Evolutionary conservation across 148 eudicot genomes (phyloP).

Genomic region (Gaultheria prostrata): DNA sequence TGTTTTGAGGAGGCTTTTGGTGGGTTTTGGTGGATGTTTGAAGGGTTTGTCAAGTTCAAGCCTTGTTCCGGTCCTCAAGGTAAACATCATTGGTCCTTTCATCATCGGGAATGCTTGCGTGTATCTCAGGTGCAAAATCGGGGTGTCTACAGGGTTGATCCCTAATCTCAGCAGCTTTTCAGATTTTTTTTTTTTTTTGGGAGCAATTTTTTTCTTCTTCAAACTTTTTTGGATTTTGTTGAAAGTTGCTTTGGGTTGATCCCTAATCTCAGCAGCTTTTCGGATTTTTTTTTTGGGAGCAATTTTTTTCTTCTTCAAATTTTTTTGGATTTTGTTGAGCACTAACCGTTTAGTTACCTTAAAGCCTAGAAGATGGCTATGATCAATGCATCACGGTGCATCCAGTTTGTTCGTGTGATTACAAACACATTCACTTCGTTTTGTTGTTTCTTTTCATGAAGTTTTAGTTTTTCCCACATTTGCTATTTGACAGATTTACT

Average conservation of each 20-base stretch:
- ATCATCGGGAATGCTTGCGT: too few relatives aligned
- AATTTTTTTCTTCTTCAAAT: too few relatives aligned
- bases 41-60: too few relatives aligned
- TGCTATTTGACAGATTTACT: neutral
- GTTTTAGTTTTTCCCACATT: neutral
- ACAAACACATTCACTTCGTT: neutral
- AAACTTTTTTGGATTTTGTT: neutral
- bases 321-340: neutral
- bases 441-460: neutral
- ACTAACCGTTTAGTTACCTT: neutral
- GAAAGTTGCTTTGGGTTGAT: neutral
- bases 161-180: neutral
- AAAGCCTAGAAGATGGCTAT: neutral
- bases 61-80: too few relatives aligned
- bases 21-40: too few relatives aligned
- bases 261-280: neutral
- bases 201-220: too few relatives aligned
- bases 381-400: neutral
- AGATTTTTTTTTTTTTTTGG: too few relatives aligned
- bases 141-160: too few relatives aligned
- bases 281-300: too few relatives aligned
- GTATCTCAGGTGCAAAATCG: too few relatives aligned
- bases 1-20: too few relatives aligned
- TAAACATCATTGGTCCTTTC: too few relatives aligned
- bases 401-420: neutral